Evolutionary conservation across 1,139 yeast genomes (phyloP).

Genomic region (Diutina sp.): DNA sequence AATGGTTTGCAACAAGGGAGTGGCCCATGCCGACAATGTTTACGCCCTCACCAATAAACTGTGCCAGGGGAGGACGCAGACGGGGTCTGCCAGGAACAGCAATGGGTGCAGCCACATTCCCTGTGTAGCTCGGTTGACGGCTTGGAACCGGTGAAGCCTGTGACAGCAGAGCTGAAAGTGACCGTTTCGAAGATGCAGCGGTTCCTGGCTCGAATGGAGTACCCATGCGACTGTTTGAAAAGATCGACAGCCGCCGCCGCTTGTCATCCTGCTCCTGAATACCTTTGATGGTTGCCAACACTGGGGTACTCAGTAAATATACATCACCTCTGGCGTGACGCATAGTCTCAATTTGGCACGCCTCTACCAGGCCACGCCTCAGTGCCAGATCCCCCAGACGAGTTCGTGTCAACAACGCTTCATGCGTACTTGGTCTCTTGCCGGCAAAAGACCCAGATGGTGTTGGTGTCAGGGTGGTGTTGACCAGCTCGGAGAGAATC

Average conservation of each 20-base stretch:
- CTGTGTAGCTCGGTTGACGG: neutral
- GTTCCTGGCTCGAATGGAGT: neutral
- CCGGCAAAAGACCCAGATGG: slow-evolving; percentile 20
- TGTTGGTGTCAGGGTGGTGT: slow-evolving; percentile 3
- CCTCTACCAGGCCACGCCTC: slow-evolving; percentile 29
- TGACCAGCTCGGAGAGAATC: slow-evolving; percentile 21
- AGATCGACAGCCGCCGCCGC: slow-evolving; percentile 27
- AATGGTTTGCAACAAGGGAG: neutral
- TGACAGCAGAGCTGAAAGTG: neutral
- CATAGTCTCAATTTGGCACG: slow-evolving; percentile 35
- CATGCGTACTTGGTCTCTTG: slow-evolving; percentile 18
- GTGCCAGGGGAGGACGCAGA: neutral
- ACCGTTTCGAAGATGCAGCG: neutral
- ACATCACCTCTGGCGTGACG: slow-evolving; percentile 45
- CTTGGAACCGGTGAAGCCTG: neutral
- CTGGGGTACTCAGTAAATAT: slow-evolving; percentile 34
- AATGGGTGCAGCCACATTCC: slow-evolving; percentile 11
- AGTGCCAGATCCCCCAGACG: slow-evolving; percentile 16
- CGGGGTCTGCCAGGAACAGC: slow-evolving; percentile 7
- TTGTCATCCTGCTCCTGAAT: slow-evolving; percentile 35
- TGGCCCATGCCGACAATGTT: slow-evolving; percentile 3
- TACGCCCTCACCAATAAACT: neutral
- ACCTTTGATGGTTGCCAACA: slow-evolving; percentile 36
- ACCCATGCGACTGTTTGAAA: slow-evolving; percentile 4
- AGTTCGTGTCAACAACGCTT: slow-evolving; percentile 5